Base-by-base conservation (phyloP, 257 asterid species). In the Pogostemon cablin region DNA sequence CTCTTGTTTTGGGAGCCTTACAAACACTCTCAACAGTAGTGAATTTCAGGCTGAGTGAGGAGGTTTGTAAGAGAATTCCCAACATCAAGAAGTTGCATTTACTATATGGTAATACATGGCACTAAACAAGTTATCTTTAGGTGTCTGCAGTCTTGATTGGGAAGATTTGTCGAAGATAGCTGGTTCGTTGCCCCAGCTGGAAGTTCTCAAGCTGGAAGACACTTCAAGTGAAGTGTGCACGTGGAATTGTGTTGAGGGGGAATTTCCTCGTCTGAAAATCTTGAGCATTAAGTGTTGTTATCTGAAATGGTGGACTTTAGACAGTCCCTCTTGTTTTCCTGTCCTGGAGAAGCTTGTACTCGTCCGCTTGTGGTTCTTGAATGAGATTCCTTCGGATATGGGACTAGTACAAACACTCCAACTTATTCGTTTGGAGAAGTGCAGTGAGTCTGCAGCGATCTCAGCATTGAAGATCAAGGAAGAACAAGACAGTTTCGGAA, bases 401-500 rank as follows among this genome's bases (percentile, higher is more conserved):
- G 67, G 52, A 7, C 15, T 41, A 41, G 8, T 42, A 12, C 9
- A 50, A 15, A 62, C 67, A 40, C 67, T 62, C 52, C 7, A 40
- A 15, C 38, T 12, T 15, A 42, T 62, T 41, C 7, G 15, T 15
- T 15, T 62, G 52, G 39, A 15, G 2, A 0, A 5, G 7, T 62
- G 67, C 50, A 12, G 3, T 7, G 52, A 41, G 52, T 41, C 52
- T 3, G 52, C 32, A 12, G 9, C 7, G 7, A 15, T 59, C 12
- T 74, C 73, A 5, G 73, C 63, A 20, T 7, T 37, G n/a, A 66
- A n/a, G 5, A 38, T 67, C 39, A 3, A 58, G 17, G 55, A 15
- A 6, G 78, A 74, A 49, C 78, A 47, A 67, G 59, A 7, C 32
- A 40, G 35, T 9, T 3, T 8, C 1, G 78, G 73, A 35, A 65